Evolutionary conservation across 352 stramenopile species (phyloP).

Genomic region (Globisporangium megalacanthum): DNA sequence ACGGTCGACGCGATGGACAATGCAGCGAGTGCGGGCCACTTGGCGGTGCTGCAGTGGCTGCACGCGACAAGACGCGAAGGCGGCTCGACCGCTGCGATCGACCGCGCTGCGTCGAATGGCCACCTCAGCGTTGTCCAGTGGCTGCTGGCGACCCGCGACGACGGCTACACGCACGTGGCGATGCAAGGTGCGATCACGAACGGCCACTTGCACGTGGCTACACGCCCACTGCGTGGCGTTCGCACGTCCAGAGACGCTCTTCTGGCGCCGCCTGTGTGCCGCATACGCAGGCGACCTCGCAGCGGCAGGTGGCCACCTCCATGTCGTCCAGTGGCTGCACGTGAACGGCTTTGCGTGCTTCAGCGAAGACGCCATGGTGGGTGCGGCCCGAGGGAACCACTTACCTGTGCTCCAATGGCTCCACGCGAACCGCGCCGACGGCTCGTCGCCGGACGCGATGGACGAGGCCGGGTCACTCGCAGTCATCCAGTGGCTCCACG

Average conservation of each 20-base stretch:
- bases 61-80: background rate
- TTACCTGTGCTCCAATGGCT: slow-evolving; percentile 4
- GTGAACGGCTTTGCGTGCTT: background rate
- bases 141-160: background rate
- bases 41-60: slow-evolving; percentile 1
- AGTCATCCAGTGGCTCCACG: slow-evolving; percentile 11
- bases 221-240: background rate
- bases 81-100: background rate
- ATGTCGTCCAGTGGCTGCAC: background rate
- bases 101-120: background rate
- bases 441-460: slow-evolving; percentile 1
- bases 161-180: background rate
- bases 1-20: slow-evolving; percentile 1
- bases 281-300: background rate
- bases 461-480: background rate
- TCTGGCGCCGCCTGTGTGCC: background rate
- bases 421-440: slow-evolving; percentile 5
- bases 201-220: slow-evolving; percentile 1
- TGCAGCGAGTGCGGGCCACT: background rate
- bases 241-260: background rate
- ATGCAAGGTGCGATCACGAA: background rate
- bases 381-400: background rate
- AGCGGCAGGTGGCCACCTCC: background rate
- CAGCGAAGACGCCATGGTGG: slow-evolving; percentile 3
- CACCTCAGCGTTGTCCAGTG: background rate